These are phyloP conservation scores for Suhomyces wounanorum DNA, from an alignment of 1,139 yeast genomes.

Conservation along the genomic window DNA sequence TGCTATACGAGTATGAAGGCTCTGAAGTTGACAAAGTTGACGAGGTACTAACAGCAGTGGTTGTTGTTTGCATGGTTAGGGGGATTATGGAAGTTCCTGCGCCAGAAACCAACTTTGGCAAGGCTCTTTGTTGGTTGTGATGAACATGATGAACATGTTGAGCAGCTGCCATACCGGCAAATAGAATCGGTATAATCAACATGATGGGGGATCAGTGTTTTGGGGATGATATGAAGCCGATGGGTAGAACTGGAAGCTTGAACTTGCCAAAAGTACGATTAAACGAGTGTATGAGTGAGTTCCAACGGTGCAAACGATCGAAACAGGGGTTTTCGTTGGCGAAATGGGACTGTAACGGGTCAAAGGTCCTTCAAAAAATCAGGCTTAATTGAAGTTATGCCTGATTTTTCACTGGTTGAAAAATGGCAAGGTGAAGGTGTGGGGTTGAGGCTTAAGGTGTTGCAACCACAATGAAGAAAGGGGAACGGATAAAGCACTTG, in stretches of 20 bases:
- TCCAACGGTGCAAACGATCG: too few relatives aligned
- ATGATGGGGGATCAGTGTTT: not conserved
- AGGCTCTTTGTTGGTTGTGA: conserved; percentile 5
- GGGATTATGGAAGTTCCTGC: not conserved
- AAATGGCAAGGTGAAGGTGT: too few relatives aligned
- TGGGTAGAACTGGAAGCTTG: not conserved
- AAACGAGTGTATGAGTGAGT: too few relatives aligned
- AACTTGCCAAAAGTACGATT: too few relatives aligned
- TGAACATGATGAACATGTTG: conserved; percentile 3
- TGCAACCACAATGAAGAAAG: too few relatives aligned
- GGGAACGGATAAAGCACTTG: too few relatives aligned
- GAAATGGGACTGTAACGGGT: too few relatives aligned
- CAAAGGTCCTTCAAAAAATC: too few relatives aligned
- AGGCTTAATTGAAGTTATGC: too few relatives aligned
- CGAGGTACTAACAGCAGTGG: not conserved
- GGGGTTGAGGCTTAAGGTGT: too few relatives aligned
- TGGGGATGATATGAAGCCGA: not conserved
- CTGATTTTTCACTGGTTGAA: too few relatives aligned
- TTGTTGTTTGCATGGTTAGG: not conserved
- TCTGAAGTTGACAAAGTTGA: conserved; percentile 1
- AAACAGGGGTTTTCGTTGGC: too few relatives aligned
- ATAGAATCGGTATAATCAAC: not conserved
- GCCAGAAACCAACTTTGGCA: conserved; percentile 4
- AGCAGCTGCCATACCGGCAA: not conserved
- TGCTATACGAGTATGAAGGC: conserved; percentile 20